Base-by-base conservation (phyloP, 176 grass and related monocot genomes). In the Oryza glaberrima region DNA sequence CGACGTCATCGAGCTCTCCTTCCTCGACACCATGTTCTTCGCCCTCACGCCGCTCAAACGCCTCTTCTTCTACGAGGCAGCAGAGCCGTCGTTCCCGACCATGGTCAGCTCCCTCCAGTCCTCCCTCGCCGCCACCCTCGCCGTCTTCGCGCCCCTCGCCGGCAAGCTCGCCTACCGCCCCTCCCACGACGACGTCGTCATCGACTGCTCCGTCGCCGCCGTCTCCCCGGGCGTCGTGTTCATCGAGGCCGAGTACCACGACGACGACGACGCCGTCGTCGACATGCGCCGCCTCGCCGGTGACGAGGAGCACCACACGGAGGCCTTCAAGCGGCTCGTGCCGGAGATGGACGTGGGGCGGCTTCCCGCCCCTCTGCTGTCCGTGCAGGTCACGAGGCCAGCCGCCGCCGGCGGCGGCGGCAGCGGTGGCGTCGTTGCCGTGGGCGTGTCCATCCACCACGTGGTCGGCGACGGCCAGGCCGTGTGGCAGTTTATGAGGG, bases 401-500 rank as follows among this genome's bases (percentile, higher is more conserved):
- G 22, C 67, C 1, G 40, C 40, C 40, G 40, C 0, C 38, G 38
- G 1, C 40, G 7, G 7, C 40, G 1, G 19, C 17, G n/a, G 15
- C 1, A 65, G 3, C 9, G 14, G 47, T 11, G 73, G 43, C 19
- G 23, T 28, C 10, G 72, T 85, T 9, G 77, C 65, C 0, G 41
- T 87, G 10, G 86, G 77, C 1, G 85, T 88, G 5, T 52, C 86
- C 73, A 2, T 87, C 3, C 89, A 82, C 81, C 92, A 94, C 72
- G 45, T 65, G 2, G 69, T 72, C 2, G 90, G 82, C 13, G 92
- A 94, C 22, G 92, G 89, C 4, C 73, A 64, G 4, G 82, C 86
- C 12, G 47, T 94, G 6, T 94, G 92, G 92, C 65, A 45, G 77
- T 91, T 94, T 76, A 75, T 94, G 81, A 75, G 34, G 23, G 63